phyloP scores from a whole-genome alignment of 768 basidiomycete species.

The Termitomyces sp. region DNA sequence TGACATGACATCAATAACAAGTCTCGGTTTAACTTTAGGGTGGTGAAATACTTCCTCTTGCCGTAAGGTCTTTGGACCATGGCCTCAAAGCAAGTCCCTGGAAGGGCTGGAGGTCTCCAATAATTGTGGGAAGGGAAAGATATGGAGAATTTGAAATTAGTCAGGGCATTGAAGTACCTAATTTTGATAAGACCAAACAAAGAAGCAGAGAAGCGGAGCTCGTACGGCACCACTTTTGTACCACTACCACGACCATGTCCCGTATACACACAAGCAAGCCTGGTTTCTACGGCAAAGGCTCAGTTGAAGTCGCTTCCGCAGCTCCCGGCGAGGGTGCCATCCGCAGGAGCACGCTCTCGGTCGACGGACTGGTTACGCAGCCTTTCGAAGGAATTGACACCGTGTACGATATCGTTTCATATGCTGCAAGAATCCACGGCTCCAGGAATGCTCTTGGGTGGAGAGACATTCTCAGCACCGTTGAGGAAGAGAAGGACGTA shows the following conservation, averaged over 20 bases:
- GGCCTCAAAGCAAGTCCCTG: not conserved
- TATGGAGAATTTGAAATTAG: not conserved
- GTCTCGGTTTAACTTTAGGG: too few relatives aligned
- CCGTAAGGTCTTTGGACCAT: not conserved
- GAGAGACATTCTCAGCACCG: constrained; percentile 64
- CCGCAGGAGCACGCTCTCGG: constrained; percentile 53
- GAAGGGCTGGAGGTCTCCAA: not conserved
- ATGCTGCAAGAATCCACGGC: constrained; percentile 73
- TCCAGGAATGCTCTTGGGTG: constrained; percentile 74
- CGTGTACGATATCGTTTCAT: constrained; percentile 72
- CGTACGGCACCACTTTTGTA: not conserved
- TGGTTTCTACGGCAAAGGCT: constrained; percentile 57
- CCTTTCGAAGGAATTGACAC: constrained; percentile 79
- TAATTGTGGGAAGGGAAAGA: not conserved
- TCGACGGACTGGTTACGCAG: constrained; percentile 55
- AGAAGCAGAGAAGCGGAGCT: constrained; percentile 3
- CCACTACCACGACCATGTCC: constrained; percentile 20
- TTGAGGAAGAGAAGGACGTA: constrained; percentile 89
- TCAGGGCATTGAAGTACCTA: not conserved
- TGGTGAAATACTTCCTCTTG: too few relatives aligned
- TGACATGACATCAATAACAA: too few relatives aligned
- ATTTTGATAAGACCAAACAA: constrained; percentile 4
- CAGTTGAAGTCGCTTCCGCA: constrained; percentile 52
- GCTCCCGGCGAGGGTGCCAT: constrained; percentile 47
- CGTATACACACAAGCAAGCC: constrained; percentile 36